Evolutionary conservation across 2,329 filamentous ascomycete species (phyloP).

Genomic region (Xylaria sp.): DNA sequence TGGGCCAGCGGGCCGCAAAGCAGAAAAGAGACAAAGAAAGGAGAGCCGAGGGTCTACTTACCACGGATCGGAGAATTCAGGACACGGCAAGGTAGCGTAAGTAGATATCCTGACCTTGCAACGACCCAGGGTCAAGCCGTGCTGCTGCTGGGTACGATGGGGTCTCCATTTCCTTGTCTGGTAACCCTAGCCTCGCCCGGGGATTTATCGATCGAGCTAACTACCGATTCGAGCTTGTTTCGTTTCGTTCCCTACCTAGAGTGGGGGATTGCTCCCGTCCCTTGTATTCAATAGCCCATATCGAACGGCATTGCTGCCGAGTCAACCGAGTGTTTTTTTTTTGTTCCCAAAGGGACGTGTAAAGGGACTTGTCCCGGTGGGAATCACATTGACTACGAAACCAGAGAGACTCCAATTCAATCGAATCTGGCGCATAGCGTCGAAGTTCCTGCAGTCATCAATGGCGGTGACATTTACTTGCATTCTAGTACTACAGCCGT

Average conservation of each 20-base stretch:
- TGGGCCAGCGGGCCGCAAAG: slow-evolving; percentile 32
- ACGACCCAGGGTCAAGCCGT: slow-evolving; percentile 24
- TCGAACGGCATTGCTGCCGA: slow-evolving; percentile 27
- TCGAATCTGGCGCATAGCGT: background rate
- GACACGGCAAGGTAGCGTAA: slow-evolving; percentile 27
- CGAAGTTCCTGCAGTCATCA: slow-evolving; percentile 8
- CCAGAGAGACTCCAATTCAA: background rate
- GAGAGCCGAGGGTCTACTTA: slow-evolving; percentile 19
- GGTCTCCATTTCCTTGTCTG: slow-evolving; percentile 20
- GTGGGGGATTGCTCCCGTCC: slow-evolving; percentile 23
- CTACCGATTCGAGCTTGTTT: slow-evolving; percentile 31
- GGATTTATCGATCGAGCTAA: slow-evolving; percentile 36
- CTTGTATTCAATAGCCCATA: slow-evolving; percentile 6
- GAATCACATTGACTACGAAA: slow-evolving; percentile 3
- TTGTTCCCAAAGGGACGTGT: background rate
- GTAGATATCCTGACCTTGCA: slow-evolving; percentile 19
- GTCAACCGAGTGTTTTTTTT: slow-evolving; percentile 22
- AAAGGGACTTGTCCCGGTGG: background rate
- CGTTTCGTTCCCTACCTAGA: slow-evolving; percentile 16
- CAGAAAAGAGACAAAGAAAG: slow-evolving; percentile 9
- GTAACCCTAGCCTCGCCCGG: slow-evolving; percentile 32
- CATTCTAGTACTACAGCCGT: slow-evolving; percentile 6
- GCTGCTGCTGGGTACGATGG: slow-evolving; percentile 17
- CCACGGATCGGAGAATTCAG: slow-evolving; percentile 35
- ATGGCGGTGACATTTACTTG: slow-evolving; percentile 3